Base-by-base conservation (phyloP, 2,329 filamentous ascomycete species). In the Colletotrichum higginsianum region DNA sequence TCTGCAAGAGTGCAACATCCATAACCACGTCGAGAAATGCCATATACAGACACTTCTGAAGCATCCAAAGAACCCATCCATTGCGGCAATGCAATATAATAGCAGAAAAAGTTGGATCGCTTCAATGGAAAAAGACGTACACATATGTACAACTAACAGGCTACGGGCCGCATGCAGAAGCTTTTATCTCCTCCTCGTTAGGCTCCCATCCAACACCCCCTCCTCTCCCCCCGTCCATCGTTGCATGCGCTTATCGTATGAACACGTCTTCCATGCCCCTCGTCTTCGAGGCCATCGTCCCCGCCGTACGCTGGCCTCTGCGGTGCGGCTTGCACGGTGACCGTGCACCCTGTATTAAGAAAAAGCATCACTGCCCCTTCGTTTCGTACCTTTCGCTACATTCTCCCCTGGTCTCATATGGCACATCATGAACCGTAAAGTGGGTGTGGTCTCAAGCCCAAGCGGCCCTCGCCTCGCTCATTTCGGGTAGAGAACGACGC, bases 401-500 rank as follows among this genome's bases (percentile, higher is more conserved):
- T 50, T 50, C 46, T 61, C 30, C 46, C 46, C 26, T 16, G 56
- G 16, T 50, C n/a, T 61, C 44, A 35, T 35, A 38, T 6, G 15
- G 58, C 46, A 26, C 16, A 26, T 61, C 57, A 21, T 35, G 13
- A 16, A 18, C n/a, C 23, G 12, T 13, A 26, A 13, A 30, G 26
- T 30, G 4, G 26, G 3, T 18, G 9, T n/a, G 58, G 18, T 15
- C 4, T 35, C 11, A 8, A 16, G 15, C 16, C 26, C 18, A 12
- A 21, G 12, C 21, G 12, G 12, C 16, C 47, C n/a, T 13, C 26
- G 26, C 15, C 1, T 23, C 38, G 26, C 38, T 71, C 49, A 74
- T 72, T 74, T 89, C 15, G 88, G 87, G 66, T 92, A 89, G 66
- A 94, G 89, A 71, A 98, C 91, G 50, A 99, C 91, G 1, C 96